These are phyloP conservation scores for Acanthamoeba culbertsoni DNA, from an alignment of 208 protist genomes.

Conservation along the genomic window DNA sequence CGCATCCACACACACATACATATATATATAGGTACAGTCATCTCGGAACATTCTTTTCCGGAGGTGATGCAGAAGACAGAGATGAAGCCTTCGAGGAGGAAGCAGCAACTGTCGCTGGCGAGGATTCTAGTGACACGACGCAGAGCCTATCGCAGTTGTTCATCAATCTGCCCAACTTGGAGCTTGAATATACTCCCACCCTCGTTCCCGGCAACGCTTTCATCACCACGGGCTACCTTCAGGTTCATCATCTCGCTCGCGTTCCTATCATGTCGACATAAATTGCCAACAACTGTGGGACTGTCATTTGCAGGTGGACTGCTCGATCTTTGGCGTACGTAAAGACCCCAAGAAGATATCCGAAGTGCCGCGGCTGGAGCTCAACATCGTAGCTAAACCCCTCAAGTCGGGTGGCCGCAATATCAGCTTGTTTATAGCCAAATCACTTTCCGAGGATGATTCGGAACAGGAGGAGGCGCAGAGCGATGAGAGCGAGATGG, in stretches of 20 bases:
- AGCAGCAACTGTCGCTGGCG: not conserved
- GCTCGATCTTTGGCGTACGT: not conserved
- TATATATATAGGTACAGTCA: not conserved
- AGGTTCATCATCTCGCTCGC: not conserved
- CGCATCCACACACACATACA: not conserved
- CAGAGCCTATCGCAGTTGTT: not conserved
- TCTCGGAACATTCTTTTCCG: not conserved
- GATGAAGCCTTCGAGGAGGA: not conserved
- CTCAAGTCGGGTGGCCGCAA: not conserved
- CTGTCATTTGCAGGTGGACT: no score
- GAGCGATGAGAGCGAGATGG: not conserved
- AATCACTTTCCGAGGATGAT: not conserved
- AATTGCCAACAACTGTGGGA: no score
- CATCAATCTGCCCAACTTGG: not conserved
- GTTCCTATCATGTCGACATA: no score
- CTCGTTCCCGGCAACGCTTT: not conserved
- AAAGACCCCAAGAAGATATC: not conserved
- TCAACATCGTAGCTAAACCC: not conserved
- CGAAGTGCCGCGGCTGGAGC: not conserved
- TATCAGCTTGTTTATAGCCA: not conserved
- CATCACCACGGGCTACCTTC: not conserved
- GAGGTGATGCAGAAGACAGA: not conserved
- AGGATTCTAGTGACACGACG: not conserved
- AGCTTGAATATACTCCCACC: not conserved
- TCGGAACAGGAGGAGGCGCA: not conserved